Percentiles rank a stretch among this genome's conserved stretches.
These are phyloP conservation scores for Arthrobotrys pseudoclavata DNA, from an alignment of 2,329 filamentous ascomycete genomes.

Conservation along the genomic window DNA sequence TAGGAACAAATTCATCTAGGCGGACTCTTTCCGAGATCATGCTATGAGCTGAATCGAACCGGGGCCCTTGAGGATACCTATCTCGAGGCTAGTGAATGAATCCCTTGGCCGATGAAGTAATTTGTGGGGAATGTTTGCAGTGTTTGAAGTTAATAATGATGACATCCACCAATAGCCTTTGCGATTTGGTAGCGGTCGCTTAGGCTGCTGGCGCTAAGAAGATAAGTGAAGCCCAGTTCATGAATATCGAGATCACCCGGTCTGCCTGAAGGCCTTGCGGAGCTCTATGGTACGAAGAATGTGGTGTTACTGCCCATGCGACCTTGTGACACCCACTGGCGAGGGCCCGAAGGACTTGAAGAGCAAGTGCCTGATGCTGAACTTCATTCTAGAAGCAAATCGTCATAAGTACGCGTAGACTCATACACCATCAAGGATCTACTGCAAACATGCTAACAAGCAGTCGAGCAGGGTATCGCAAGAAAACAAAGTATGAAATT, in stretches of 20 bases:
- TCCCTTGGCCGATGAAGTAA: neutral
- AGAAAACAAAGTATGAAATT: conserved; percentile 37
- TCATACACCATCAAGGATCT: conserved; percentile 34
- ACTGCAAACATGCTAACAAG: conserved; percentile 33
- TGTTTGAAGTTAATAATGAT: conserved; percentile 39
- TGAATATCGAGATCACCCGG: conserved; percentile 25
- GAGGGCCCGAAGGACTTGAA: conserved; percentile 32
- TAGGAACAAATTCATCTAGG: conserved; percentile 4
- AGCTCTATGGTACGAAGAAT: conserved; percentile 53
- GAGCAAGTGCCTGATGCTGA: conserved; percentile 38
- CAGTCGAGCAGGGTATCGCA: conserved; percentile 19
- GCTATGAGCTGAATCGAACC: neutral
- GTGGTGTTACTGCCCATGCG: conserved; percentile 26
- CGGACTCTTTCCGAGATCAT: conserved; percentile 44
- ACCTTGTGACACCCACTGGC: conserved; percentile 46
- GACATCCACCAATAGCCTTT: conserved; percentile 37
- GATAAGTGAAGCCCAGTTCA: conserved; percentile 37
- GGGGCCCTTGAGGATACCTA: neutral
- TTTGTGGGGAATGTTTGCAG: conserved; percentile 15
- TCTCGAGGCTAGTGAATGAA: neutral
- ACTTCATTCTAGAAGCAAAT: conserved; percentile 60
- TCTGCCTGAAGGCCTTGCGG: conserved; percentile 33
- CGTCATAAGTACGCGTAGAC: conserved; percentile 23
- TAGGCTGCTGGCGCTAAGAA: conserved; percentile 44
- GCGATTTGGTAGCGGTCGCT: conserved; percentile 30